Evolutionary conservation across 306 rosid species (phyloP).

Genomic region (Cucurbita maxima): DNA sequence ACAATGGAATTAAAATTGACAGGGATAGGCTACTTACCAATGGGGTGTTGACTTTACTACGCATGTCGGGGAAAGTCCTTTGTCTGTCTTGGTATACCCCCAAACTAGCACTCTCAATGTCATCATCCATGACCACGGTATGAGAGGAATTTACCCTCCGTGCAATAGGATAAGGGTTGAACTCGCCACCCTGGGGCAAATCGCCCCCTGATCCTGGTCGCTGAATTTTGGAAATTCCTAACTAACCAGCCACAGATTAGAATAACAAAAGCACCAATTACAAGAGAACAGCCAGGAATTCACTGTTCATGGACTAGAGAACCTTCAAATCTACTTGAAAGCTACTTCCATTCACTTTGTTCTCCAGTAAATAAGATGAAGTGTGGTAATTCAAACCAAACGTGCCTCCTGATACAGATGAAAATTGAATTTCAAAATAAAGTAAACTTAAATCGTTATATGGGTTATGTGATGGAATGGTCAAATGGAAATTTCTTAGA

Average conservation of each 20-base stretch:
- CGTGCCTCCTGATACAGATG: background rate
- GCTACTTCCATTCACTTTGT: background rate
- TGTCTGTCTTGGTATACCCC: conserved; percentile 65
- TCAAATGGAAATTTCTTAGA: background rate
- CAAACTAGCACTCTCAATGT: conserved; percentile 50
- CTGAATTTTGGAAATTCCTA: conserved; percentile 59
- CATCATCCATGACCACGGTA: conserved; percentile 45
- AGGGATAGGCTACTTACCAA: conserved; percentile 30
- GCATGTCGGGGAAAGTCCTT: conserved; percentile 86
- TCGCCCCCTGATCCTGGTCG: conserved; percentile 95
- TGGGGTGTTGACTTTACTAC: conserved; percentile 68
- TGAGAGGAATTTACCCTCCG: conserved; percentile 62
- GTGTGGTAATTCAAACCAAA: background rate
- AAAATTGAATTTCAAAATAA: background rate
- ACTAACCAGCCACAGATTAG: conserved; percentile 10
- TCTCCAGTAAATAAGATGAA: background rate
- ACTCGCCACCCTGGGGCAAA: conserved; percentile 89
- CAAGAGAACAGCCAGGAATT: background rate
- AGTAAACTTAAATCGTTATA: background rate
- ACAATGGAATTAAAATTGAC: background rate
- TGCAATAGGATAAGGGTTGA: conserved; percentile 48
- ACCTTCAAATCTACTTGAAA: background rate
- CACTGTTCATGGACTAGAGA: background rate
- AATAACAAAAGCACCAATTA: background rate
- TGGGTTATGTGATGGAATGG: background rate